A percentile compares a stretch with the other conserved stretches of the same genome.
These are phyloP conservation scores for Hepatocystis sp. DNA, from an alignment of 169 alveolate species.

Conservation along the genomic window DNA sequence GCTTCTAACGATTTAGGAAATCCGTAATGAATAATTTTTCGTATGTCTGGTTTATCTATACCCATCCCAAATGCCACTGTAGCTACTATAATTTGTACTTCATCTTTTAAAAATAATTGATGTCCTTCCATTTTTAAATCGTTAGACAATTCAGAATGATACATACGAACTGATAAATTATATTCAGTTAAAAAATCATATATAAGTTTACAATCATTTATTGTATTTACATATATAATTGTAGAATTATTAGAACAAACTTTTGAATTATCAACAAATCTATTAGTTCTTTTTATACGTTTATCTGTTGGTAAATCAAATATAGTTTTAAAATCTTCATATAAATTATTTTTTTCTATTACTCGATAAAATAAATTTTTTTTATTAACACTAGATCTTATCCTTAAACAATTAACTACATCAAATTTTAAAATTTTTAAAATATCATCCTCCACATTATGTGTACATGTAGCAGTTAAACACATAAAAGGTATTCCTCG, in stretches of 20 bases:
- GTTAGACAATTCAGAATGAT: slow-evolving; percentile 87
- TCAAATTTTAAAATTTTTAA: slow-evolving; percentile 68
- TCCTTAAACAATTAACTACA: slow-evolving; percentile 27
- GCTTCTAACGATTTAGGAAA: slow-evolving; percentile 98
- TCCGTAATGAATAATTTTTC: slow-evolving; percentile 98
- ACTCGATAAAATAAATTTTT: slow-evolving; percentile 49
- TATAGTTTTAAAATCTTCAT: slow-evolving; percentile 30
- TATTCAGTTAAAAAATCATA: slow-evolving; percentile 15
- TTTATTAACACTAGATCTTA: slow-evolving; percentile 66
- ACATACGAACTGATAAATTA: slow-evolving; percentile 52
- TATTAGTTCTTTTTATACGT: slow-evolving; percentile 18
- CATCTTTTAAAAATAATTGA: slow-evolving; percentile 93
- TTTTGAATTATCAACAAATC: slow-evolving; percentile 55
- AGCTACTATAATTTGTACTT: slow-evolving; percentile 96
- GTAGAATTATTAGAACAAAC: slow-evolving; percentile 71
- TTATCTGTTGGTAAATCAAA: slow-evolving; percentile 38
- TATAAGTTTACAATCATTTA: slow-evolving; percentile 55
- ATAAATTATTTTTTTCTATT: slow-evolving; percentile 17
- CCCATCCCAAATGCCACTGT: slow-evolving; percentile 99
- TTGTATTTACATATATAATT: slow-evolving; percentile 50
- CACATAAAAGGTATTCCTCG: slow-evolving; percentile 97
- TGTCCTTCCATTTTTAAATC: slow-evolving; percentile 81
- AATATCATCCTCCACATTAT: slow-evolving; percentile 85
- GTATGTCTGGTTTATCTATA: slow-evolving; percentile 97
- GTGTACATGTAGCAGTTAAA: slow-evolving; percentile 99